Evolutionary conservation across 2,329 filamentous ascomycete species (phyloP).

Genomic region (Fusarium nurragi): DNA sequence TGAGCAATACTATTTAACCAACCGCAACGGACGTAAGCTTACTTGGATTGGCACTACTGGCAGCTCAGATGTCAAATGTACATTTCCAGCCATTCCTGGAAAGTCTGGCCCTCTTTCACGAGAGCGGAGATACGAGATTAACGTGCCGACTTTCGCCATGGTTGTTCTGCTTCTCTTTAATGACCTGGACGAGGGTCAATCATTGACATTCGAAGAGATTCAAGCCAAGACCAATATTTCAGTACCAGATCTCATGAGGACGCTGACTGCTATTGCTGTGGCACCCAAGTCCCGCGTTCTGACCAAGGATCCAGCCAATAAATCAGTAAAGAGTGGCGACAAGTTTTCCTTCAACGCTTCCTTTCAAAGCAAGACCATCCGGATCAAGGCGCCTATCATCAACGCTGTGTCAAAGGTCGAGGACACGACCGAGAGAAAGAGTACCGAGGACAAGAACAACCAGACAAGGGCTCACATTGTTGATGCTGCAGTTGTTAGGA

Average conservation of each 20-base stretch:
- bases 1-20: constrained; percentile 85
- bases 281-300: constrained; percentile 85
- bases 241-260: constrained; percentile 75
- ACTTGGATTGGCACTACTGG: constrained; percentile 81
- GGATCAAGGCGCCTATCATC: constrained; percentile 89
- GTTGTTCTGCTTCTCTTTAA: constrained; percentile 91
- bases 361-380: constrained; percentile 84
- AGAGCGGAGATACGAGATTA: constrained; percentile 85
- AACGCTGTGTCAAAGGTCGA: constrained; percentile 86
- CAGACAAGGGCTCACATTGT: constrained; percentile 76
- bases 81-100: constrained; percentile 76
- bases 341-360: constrained; percentile 82
- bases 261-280: constrained; percentile 83
- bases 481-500: constrained; percentile 80
- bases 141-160: constrained; percentile 93
- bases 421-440: constrained; percentile 72
- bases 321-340: constrained; percentile 79
- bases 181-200: constrained; percentile 65
- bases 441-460: constrained; percentile 80
- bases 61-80: constrained; percentile 84
- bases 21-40: constrained; percentile 86
- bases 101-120: constrained; percentile 70
- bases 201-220: constrained; percentile 77
- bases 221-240: constrained; percentile 84
- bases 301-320: constrained; percentile 80